Percentiles rank a stretch among this genome's conserved stretches.
Conservation (phyloP, 371 early-diverging fungal species). For the Thermomucor indicae-seudaticae region DNA sequence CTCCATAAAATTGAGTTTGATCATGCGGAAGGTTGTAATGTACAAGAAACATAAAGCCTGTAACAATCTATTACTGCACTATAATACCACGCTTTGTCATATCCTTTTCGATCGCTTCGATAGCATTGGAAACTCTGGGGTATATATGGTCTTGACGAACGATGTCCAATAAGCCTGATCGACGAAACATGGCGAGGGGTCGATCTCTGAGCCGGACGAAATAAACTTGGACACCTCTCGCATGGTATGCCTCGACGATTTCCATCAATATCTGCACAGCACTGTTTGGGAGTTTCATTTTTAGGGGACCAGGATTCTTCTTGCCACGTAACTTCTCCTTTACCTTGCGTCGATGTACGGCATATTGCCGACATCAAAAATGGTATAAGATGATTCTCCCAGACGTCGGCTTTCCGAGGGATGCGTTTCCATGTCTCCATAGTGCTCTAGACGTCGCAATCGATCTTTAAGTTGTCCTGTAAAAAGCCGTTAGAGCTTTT, state of each 20-base stretch:
- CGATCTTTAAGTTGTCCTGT: constrained; percentile 86
- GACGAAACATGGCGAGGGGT: constrained; percentile 62
- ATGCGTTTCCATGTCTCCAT: constrained; percentile 85
- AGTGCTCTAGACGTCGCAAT: constrained; percentile 84
- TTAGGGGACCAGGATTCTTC: no score
- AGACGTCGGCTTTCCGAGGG: constrained; percentile 74
- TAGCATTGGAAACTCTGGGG: constrained; percentile 59
- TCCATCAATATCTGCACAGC: constrained; percentile 86
- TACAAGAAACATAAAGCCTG: constrained; percentile 4
- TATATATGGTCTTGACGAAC: constrained; percentile 68
- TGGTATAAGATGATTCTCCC: constrained; percentile 60
- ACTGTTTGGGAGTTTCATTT: constrained; percentile 27
- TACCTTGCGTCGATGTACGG: constrained; percentile 85
- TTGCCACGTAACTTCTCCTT: not conserved
- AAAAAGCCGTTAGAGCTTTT: not conserved
- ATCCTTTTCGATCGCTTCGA: constrained; percentile 51
- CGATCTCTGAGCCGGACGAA: constrained; percentile 78
- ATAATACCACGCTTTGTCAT: constrained; percentile 19
- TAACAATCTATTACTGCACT: no score
- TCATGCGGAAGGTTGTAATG: no score
- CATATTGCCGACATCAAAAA: constrained; percentile 90
- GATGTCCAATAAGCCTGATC: constrained; percentile 60
- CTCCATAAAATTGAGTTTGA: no score
- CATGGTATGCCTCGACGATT: constrained; percentile 80
- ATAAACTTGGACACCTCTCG: constrained; percentile 71